Conservation (phyloP, 768 basidiomycete genomes). For the Lentinula sp. region DNA sequence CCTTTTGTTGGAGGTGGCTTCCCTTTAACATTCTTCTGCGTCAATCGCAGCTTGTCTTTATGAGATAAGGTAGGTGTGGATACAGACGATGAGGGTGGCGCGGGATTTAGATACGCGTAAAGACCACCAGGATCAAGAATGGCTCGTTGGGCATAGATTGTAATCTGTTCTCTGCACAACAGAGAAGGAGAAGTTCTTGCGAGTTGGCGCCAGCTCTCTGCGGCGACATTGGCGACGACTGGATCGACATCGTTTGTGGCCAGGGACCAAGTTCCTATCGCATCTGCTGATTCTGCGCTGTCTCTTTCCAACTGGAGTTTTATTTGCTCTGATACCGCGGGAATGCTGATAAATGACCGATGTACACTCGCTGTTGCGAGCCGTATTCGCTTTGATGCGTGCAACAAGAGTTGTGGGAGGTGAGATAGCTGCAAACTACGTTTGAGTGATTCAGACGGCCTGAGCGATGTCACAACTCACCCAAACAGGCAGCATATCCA, state of each 20-base stretch:
- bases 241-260: slow-evolving; percentile 69
- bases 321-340: slow-evolving; percentile 40
- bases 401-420: slow-evolving; percentile 72
- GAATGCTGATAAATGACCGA: slow-evolving; percentile 53
- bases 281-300: slow-evolving; percentile 34
- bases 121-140: slow-evolving; percentile 57
- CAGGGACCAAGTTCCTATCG: slow-evolving; percentile 72
- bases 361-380: slow-evolving; percentile 57
- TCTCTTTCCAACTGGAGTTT: slow-evolving; percentile 14
- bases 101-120: slow-evolving; percentile 59
- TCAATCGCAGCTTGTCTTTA: slow-evolving; percentile 12
- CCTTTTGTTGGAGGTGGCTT: slow-evolving; percentile 21
- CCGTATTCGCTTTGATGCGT: slow-evolving; percentile 74
- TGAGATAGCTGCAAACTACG: slow-evolving; percentile 68
- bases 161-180: slow-evolving; percentile 28
- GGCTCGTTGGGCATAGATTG: slow-evolving; percentile 44
- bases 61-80: slow-evolving; percentile 17
- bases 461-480: slow-evolving; percentile 39
- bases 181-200: slow-evolving; percentile 22
- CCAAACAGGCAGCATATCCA: slow-evolving; percentile 84
- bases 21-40: background rate
- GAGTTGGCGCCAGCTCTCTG: slow-evolving; percentile 47
- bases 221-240: slow-evolving; percentile 43
- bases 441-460: slow-evolving; percentile 7
- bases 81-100: slow-evolving; percentile 32